Percentiles rank a stretch among this genome's conserved stretches.
Evolutionary conservation across 2,329 filamentous ascomycete genomes (phyloP).

Genomic region (Endoconidiophora laricicola): DNA sequence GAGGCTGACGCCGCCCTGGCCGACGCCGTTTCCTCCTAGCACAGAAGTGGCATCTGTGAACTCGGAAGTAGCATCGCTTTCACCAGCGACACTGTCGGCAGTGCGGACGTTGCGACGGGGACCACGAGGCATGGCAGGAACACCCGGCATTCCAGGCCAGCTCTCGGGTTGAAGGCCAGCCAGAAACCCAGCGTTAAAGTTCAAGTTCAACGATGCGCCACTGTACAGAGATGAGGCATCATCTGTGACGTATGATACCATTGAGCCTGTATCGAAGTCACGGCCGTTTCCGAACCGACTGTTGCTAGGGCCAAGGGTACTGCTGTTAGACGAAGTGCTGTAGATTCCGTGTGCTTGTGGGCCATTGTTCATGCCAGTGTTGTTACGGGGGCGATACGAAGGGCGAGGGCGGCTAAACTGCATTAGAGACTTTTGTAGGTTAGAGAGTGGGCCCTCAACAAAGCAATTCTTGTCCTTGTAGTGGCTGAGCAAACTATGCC

Average conservation of each 20-base stretch:
- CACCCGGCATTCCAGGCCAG: slow-evolving; percentile 71
- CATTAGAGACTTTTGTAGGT: slow-evolving; percentile 85
- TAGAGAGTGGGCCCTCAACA: slow-evolving; percentile 86
- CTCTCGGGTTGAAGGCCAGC: slow-evolving; percentile 73
- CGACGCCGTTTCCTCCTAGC: slow-evolving; percentile 56
- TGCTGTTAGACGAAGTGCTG: not conserved
- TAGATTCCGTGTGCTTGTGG: slow-evolving; percentile 15
- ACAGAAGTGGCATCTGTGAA: slow-evolving; percentile 72
- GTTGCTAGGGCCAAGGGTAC: slow-evolving; percentile 7
- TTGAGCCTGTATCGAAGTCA: slow-evolving; percentile 64
- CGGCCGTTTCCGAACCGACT: slow-evolving; percentile 26
- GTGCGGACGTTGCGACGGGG: slow-evolving; percentile 52
- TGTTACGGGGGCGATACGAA: slow-evolving; percentile 51
- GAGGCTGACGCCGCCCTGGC: slow-evolving; percentile 40
- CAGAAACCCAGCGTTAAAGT: slow-evolving; percentile 80
- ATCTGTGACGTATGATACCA: slow-evolving; percentile 90
- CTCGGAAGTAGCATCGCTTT: slow-evolving; percentile 84
- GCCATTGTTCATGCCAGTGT: slow-evolving; percentile 12
- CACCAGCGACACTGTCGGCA: slow-evolving; percentile 69
- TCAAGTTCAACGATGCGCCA: slow-evolving; percentile 61
- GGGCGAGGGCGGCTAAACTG: slow-evolving; percentile 93
- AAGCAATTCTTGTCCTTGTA: slow-evolving; percentile 96
- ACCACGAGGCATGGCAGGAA: slow-evolving; percentile 38
- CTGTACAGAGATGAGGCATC: slow-evolving; percentile 88
- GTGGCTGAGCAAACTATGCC: slow-evolving; percentile 87